Base-by-base conservation (phyloP, 176 grass and related monocot species). In the Phoenix roebelenii region DNA sequence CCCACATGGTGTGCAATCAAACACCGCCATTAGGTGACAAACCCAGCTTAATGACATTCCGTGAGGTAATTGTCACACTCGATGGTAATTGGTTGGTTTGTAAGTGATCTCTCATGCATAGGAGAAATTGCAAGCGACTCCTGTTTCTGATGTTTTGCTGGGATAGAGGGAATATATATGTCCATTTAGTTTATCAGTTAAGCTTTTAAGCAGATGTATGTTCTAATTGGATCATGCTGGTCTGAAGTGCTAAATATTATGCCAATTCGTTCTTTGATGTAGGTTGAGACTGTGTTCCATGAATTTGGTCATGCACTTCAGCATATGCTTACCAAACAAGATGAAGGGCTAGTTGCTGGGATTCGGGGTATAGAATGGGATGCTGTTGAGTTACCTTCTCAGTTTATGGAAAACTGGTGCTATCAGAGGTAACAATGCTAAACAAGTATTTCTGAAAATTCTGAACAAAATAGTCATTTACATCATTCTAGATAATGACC, bases 321-420 rank as follows among this genome's bases (percentile, higher is more conserved):
- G 68, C 93, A 97, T 51, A 97, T 97, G 93, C 87, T 97, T 65
- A 97, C 93, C 44, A 88, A 79, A 62, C 84, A 97, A 82, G 93
- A 97, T 76, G 93, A 97, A 76, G 87, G 84, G 1, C 84, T 83
- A 66, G 87, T 97, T 52, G 78, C 93, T 72, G 93, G 93, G 63
- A 97, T 97, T 63, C 82, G 87, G 35, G 87, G 93, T 51, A 85
- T 97, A 61, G 93, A 97, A 74, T 97, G 93, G 93, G 93, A 97
- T 91, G 93, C 93, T 2, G 84, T 97, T 55, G 93, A 97, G 61
- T 73, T 97, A 65, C 93, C 93, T 51, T 97, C 93, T 35, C 93
- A 97, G 52, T 97, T 97, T 69, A 97, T 97, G 93, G 93, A 97
- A 64, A 97, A 97, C 52, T 97, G 93, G 93, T 97, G 93, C 76